Evolutionary conservation across 2,329 filamentous ascomycete species (phyloP).

Genomic region (Whalleya microplaca): DNA sequence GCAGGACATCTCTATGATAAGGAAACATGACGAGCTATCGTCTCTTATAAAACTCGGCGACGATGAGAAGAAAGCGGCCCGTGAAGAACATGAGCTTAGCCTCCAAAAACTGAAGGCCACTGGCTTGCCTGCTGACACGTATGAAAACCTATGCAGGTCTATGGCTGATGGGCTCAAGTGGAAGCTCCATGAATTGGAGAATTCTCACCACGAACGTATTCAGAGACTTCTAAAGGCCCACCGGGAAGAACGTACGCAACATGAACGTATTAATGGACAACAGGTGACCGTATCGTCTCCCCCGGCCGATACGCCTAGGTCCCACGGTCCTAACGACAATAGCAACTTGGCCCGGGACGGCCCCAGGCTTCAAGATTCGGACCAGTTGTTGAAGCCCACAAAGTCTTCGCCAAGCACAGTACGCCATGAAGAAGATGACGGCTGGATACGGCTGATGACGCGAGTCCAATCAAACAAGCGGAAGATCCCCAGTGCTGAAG

Average conservation of each 20-base stretch:
- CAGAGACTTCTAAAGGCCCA: not conserved
- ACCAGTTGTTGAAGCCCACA: not conserved
- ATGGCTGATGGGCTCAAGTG: slow-evolving; percentile 16
- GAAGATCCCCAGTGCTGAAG: slow-evolving; percentile 6
- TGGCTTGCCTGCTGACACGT: slow-evolving; percentile 1
- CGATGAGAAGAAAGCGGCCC: slow-evolving; percentile 9
- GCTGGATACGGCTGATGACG: slow-evolving; percentile 20
- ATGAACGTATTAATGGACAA: not conserved
- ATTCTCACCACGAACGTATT: not conserved
- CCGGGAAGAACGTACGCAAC: slow-evolving; percentile 1
- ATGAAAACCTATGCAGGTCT: slow-evolving; percentile 11
- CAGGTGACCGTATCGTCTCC: not conserved
- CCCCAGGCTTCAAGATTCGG: not conserved
- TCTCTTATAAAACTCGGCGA: slow-evolving; percentile 9
- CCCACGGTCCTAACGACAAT: not conserved
- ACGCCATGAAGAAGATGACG: slow-evolving; percentile 16
- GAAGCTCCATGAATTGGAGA: slow-evolving; percentile 8
- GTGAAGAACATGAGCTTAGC: not conserved
- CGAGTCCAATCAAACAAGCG: slow-evolving; percentile 27
- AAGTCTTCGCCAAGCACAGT: slow-evolving; percentile 16
- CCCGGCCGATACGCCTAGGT: not conserved
- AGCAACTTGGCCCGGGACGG: not conserved
- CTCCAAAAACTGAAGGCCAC: slow-evolving; percentile 11
- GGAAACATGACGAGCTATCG: slow-evolving; percentile 14
- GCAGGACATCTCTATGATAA: slow-evolving; percentile 10